A percentile compares a stretch with the other conserved stretches of the same genome.
phyloP scores from a whole-genome alignment of 2,329 filamentous ascomycete genomes.

The Epichloe amarillans region DNA sequence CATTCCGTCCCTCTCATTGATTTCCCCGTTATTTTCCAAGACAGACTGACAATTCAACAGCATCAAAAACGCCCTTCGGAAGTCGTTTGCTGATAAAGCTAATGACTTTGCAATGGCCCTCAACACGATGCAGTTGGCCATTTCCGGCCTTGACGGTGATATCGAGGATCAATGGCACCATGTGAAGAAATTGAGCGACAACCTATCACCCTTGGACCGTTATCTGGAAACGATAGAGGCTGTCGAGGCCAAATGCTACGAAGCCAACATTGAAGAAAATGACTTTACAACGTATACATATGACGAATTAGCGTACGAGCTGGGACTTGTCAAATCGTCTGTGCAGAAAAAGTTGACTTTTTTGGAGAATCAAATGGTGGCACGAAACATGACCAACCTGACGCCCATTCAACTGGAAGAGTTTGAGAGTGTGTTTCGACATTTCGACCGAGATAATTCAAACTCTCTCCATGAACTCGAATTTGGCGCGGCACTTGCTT shows the following conservation, averaged over 20 bases:
- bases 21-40: neutral
- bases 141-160: conserved; percentile 93
- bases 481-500: conserved; percentile 91
- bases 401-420: conserved; percentile 97
- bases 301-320: conserved; percentile 88
- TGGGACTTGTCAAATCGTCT: conserved; percentile 78
- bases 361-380: conserved; percentile 96
- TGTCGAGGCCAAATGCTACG: conserved; percentile 77
- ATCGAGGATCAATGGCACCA: conserved; percentile 89
- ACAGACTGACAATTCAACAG: conserved; percentile 27
- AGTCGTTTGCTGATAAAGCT: conserved; percentile 91
- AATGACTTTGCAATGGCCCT: conserved; percentile 95
- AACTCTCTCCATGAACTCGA: conserved; percentile 89
- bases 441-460: conserved; percentile 87
- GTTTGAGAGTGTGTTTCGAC: conserved; percentile 94
- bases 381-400: conserved; percentile 95
- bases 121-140: conserved; percentile 86
- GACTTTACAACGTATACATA: conserved; percentile 99
- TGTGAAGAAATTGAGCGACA: conserved; percentile 73
- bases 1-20: neutral
- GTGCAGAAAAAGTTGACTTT: conserved; percentile 91
- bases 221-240: conserved; percentile 80
- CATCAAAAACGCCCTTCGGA: conserved; percentile 90
- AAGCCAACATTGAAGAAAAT: conserved; percentile 98
- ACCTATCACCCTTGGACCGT: conserved; percentile 75